Base-by-base conservation (phyloP, 108 stramenopile species). In the Nitzschia sp. region DNA sequence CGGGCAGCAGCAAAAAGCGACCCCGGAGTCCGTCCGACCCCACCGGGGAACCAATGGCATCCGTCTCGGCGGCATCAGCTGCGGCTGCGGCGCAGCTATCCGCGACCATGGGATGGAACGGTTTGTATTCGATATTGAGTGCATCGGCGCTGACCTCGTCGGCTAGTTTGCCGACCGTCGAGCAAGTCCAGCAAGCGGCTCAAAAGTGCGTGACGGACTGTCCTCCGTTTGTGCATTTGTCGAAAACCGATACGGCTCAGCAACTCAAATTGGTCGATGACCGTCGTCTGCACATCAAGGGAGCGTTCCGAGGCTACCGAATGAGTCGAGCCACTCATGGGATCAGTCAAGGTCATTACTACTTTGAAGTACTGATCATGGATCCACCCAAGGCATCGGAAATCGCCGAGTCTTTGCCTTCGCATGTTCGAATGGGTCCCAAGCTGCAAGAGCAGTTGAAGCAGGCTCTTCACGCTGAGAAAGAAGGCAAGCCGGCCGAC, bases 311-410 rank as follows among this genome's bases (percentile, higher is more conserved):
- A 35, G 93, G 93, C 34, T 95, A 97, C 77, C 93, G 96, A 29
- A 97, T 94, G 93, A 67, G 84, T 21, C 76, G 93, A 22, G 94
- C 90, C 16, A 79, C 81, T 3, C 88, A 93, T 67, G 90, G 90
- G 8, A 87, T 85, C 1, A 56, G 58, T 19, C 32, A 30, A 31
- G 90, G 90, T 30, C 66, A 77, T 28, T 91, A 87, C 45, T 91
- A 91, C 65, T 83, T 54, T 66, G 90, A 94, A 79, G 83, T 76
- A 0, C 28, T 80, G 19, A 70, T 88, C 23, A 59, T 82, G 38
- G 58, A 73, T 15, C 67, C 81, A 28, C 72, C 80, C 26, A 55
- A 74, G 15, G 75, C 69, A n/a, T 33, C 72, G 0, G 80, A 84
- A 35, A 63, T 82, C 34, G 58, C 38, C 22, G 31, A 38, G 1